phyloP scores from a whole-genome alignment of 2,329 filamentous ascomycete species.

The Epichloe coenophiala region DNA sequence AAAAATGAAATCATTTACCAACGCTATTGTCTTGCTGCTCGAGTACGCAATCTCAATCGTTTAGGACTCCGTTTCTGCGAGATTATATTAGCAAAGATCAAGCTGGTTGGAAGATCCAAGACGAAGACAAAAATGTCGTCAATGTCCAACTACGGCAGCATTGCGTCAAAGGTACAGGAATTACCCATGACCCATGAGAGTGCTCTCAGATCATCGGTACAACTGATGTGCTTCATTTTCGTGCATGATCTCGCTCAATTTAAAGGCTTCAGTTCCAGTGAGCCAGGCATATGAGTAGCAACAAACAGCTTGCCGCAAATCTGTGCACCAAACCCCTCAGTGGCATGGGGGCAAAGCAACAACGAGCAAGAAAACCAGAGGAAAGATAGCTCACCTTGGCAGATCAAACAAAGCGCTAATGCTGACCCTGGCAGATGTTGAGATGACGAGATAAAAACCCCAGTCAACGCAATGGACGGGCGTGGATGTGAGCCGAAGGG shows the following conservation, averaged over 20 bases:
- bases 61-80: not conserved
- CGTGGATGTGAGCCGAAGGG: not conserved
- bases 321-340: not conserved
- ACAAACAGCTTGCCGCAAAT: not conserved
- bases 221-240: not conserved
- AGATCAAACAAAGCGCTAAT: not conserved
- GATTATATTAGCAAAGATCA: not conserved
- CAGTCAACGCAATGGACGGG: not conserved
- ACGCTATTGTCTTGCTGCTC: not conserved
- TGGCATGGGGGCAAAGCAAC: not conserved
- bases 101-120: not conserved
- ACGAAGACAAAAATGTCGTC: not conserved
- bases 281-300: not conserved
- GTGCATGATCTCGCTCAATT: not conserved
- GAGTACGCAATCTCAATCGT: not conserved
- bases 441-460: not conserved
- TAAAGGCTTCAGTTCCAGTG: not conserved
- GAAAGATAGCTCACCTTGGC: not conserved
- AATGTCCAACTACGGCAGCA: not conserved
- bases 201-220: not conserved
- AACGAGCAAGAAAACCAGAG: too few species aligned
- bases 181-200: not conserved
- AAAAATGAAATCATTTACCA: not conserved
- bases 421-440: not conserved
- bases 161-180: not conserved